Evolutionary conservation across 768 basidiomycete genomes (phyloP), one percentile per base, ranked within the genome.

Genomic region (Dentipellis fragilis): DNA sequence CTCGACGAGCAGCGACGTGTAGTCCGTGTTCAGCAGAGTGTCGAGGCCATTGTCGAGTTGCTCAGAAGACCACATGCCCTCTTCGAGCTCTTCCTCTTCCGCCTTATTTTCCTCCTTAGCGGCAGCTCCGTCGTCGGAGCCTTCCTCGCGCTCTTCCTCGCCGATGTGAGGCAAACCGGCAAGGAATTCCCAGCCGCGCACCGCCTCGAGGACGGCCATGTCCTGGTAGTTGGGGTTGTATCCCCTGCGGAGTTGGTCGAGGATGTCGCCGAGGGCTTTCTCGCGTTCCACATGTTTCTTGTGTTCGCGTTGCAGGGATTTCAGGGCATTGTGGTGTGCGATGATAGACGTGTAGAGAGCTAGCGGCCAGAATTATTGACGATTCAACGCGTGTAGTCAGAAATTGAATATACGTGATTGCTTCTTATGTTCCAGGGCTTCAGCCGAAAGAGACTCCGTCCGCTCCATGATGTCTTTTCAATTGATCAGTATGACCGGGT

Each of bases 141-240:
- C 66, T 29, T 69, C 69, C 21, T 66, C 78, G 62, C 83, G 82
- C 23, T 74, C 78, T 8, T 79, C 76, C 49, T 88, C 84, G 58
- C 84, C 83, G 65, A 87, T 84, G 55, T 86, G 86, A 1, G 84
- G 84, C 17, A 88, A 69, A 1, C 79, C 78, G 11, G 85, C 83
- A 8, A 84, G 75, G 45, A 78, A 83, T 66, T 93, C 89, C 85
- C 90, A 98, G 12, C 93, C 94, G 49, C 93, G 84, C 14, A 97
- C 93, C 16, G 95, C 94, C 62, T 95, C 94, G 29, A 96, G 80
- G 49, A 98, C 95, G 2, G 93, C 93, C 95, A 99, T 98, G 66
- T 99, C 95, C 67, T 97, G 94, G 70, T 97, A 97, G 68, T 99
- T 99, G 14, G 95, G 95, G 68, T 99, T 99, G 72, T 96, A 97